Evolutionary conservation across 2,329 filamentous ascomycete species (phyloP), one percentile per base, ranked within the genome.

Genomic region (Nigrospora oryzae): DNA sequence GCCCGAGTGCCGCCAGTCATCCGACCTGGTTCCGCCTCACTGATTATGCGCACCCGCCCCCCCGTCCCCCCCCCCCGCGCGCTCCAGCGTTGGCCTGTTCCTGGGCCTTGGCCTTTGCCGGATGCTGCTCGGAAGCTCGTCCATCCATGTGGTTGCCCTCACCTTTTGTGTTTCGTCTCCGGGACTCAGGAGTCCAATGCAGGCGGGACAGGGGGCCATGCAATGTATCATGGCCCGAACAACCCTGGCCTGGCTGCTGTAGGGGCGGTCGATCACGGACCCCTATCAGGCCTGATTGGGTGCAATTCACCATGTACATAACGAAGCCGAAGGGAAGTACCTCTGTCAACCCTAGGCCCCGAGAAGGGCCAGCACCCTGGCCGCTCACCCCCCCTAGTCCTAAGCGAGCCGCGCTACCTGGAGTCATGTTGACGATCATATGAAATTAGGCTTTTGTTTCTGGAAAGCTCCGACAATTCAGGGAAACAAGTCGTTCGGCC

Each of bases 371-470:
- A 49, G 43, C 44, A 49, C 53, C 51, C 43, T 41, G 46, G 36
- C 45, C 46, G 45, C 52, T 44, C 46, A 51, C 48, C 50, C 47
- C 50, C 51, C 53, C 51, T 42, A 53, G 53, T 51, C 39, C 49
- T 28, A 56, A 53, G 52, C 55, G 51, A 56, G 54, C 46, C 52
- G 51, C 23, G 23, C 54, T 51, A 56, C 53, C 48, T 53, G 45
- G 53, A 48, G 51, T 50, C 49, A 53, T 51, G 49, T 47, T 46
- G 53, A 50, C 51, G 53, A 55, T 57, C 55, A 54, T 53, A 53
- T 55, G 51, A 54, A 52, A 55, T 56, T 56, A 48, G 47, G 16
- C 48, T 47, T 54, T 53, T 47, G 53, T 54, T 56, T 54, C 50
- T 53, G 47, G 48, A 36, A 47, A 42, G 36, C 45, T 38, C 41